Percentiles rank a stretch among this genome's conserved stretches.
Conservation (phyloP, 2,329 filamentous ascomycete species). For the Aspergillus texensis region DNA sequence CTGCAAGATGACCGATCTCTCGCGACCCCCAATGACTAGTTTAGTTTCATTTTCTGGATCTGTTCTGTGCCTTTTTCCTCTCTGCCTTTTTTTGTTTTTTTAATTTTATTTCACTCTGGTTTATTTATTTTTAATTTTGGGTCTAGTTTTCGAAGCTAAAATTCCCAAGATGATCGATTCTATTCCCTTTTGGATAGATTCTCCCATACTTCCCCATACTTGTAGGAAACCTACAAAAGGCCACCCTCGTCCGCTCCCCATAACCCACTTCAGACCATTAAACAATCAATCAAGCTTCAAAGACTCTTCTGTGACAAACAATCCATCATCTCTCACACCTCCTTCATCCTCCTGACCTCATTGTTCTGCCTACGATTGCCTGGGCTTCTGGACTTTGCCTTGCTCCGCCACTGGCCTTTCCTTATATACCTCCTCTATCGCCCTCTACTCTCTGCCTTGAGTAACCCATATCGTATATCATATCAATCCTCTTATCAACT, state of each 20-base stretch:
- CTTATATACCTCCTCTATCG: slow-evolving; percentile 3
- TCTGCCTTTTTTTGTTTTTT: slow-evolving; percentile 1
- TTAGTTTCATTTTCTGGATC: slow-evolving; percentile 14
- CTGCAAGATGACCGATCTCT: slow-evolving; percentile 23
- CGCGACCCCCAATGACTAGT: slow-evolving; percentile 12
- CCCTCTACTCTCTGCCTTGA: background rate
- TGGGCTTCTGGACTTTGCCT: slow-evolving; percentile 4
- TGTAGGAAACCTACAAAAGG: slow-evolving; percentile 20
- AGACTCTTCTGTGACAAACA: slow-evolving; percentile 3
- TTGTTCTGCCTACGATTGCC: slow-evolving; percentile 1
- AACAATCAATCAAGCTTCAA: slow-evolving; percentile 1
- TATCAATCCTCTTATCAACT: background rate
- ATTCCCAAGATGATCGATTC: slow-evolving; percentile 1
- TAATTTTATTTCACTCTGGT: background rate
- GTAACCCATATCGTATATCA: background rate
- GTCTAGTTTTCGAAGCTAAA: slow-evolving; percentile 1
- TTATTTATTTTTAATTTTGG: slow-evolving; percentile 9
- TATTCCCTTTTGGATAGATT: slow-evolving; percentile 9
- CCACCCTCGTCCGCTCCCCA: slow-evolving; percentile 8
- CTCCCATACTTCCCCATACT: slow-evolving; percentile 15
- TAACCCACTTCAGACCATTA: background rate
- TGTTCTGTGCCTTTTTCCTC: slow-evolving; percentile 1
- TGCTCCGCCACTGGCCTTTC: slow-evolving; percentile 8
- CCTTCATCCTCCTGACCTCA: background rate
- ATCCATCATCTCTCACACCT: slow-evolving; percentile 13